phyloP scores from a whole-genome alignment of 495 filamentous ascomycete species.

The Chlorociboria aeruginascens region DNA sequence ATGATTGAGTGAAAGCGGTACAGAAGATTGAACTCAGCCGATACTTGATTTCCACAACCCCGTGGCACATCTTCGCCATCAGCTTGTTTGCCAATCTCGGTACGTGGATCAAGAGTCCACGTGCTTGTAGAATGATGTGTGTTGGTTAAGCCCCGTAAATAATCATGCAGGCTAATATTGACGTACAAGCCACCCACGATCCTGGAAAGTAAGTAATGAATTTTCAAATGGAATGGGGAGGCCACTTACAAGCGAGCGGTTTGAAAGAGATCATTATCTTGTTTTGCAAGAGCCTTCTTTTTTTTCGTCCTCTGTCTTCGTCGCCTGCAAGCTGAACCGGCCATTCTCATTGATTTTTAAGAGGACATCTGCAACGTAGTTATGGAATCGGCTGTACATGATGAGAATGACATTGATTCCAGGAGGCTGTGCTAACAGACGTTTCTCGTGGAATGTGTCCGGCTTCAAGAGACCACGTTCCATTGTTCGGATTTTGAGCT shows the following conservation, averaged over 20 bases:
- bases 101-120: conserved; percentile 66
- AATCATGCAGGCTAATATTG: conserved; percentile 71
- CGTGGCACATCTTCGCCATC: conserved; percentile 44
- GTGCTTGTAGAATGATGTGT: conserved; percentile 60
- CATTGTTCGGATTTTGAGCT: conserved; percentile 61
- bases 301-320: conserved; percentile 23
- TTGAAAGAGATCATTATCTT: conserved; percentile 77
- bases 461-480: conserved; percentile 73
- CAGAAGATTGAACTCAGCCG: conserved; percentile 59
- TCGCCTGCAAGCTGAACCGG: conserved; percentile 39
- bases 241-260: conserved; percentile 46
- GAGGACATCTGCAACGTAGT: conserved; percentile 54
- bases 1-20: conserved; percentile 74
- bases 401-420: conserved; percentile 66
- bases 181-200: conserved; percentile 73
- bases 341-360: conserved; percentile 49
- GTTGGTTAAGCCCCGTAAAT: conserved; percentile 73
- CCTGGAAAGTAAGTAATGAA: background rate
- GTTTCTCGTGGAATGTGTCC: conserved; percentile 63
- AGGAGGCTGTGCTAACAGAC: conserved; percentile 66
- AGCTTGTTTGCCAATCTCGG: background rate
- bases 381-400: conserved; percentile 68
- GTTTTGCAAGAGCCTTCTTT: too few relatives aligned
- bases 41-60: conserved; percentile 62
- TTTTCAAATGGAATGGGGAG: background rate